phyloP scores from a whole-genome alignment of 805 yeast genomes.

The Sugiyamaella qingdaonensis region DNA sequence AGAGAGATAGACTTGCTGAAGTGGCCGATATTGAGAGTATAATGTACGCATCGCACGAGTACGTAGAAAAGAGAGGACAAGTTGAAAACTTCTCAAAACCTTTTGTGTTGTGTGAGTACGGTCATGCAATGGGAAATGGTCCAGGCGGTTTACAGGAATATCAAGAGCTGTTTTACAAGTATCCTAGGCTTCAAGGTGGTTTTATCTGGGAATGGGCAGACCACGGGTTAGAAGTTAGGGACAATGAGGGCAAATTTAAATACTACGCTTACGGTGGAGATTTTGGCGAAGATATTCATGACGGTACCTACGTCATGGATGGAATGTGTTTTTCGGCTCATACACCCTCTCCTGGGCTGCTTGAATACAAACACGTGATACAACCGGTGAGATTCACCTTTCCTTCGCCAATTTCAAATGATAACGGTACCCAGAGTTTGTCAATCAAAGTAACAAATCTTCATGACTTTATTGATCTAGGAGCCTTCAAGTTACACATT shows the following conservation, averaged over 20 bases:
- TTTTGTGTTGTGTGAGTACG: conserved; percentile 36
- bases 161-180: conserved; percentile 32
- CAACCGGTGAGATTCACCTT: conserved; percentile 28
- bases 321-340: conserved; percentile 35
- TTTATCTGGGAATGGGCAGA: conserved; percentile 41
- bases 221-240: conserved; percentile 31
- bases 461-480: conserved; percentile 10
- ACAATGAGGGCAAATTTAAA: conserved; percentile 14
- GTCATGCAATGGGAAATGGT: conserved; percentile 40
- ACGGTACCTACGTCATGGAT: conserved; percentile 39
- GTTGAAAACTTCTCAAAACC: conserved; percentile 28
- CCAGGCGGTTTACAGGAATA: conserved; percentile 36
- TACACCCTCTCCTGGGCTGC: conserved; percentile 35
- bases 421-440: neutral
- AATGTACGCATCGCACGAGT: conserved; percentile 33
- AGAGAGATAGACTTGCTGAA: conserved; percentile 31
- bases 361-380: conserved; percentile 33
- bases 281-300: conserved; percentile 35
- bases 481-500: conserved; percentile 6
- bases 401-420: neutral
- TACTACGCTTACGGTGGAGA: conserved; percentile 38
- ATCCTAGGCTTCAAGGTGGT: conserved; percentile 35
- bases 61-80: conserved; percentile 24
- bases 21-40: conserved; percentile 30
- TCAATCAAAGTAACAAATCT: conserved; percentile 10